Evolutionary conservation across 2,329 filamentous ascomycete genomes (phyloP).

Genomic region (Ascochyta viciae-villosae): DNA sequence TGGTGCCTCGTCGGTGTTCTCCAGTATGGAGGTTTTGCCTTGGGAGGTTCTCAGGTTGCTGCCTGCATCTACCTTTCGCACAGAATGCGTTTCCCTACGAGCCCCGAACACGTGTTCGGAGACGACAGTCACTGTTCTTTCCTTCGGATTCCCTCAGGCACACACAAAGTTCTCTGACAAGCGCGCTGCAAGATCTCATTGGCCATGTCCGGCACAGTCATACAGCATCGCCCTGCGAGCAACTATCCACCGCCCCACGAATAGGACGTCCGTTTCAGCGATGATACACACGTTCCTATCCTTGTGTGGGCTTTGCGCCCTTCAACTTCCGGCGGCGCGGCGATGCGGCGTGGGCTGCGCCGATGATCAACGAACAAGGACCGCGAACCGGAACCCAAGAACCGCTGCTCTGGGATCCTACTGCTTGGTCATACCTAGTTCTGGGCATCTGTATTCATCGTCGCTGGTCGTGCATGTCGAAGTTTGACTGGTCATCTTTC

Average conservation of each 20-base stretch:
- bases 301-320: conserved; percentile 20
- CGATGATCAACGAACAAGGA: conserved; percentile 31
- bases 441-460: conserved; percentile 22
- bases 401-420: conserved; percentile 14
- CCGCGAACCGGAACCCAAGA: conserved; percentile 7
- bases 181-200: conserved; percentile 24
- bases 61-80: conserved; percentile 1
- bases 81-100: not conserved
- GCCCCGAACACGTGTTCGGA: conserved; percentile 3
- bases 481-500: conserved; percentile 20
- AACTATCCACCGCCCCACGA: conserved; percentile 24
- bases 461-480: conserved; percentile 29
- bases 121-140: conserved; percentile 7
- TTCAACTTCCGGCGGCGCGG: conserved; percentile 14
- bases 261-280: conserved; percentile 29
- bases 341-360: conserved; percentile 29
- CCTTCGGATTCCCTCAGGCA: conserved; percentile 13
- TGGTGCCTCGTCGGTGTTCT: conserved; percentile 1
- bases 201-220: conserved; percentile 40
- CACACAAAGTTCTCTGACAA: conserved; percentile 15
- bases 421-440: conserved; percentile 9
- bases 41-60: not conserved
- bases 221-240: conserved; percentile 31
- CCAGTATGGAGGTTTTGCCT: not conserved
- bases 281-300: conserved; percentile 25